A percentile compares a stretch with the other conserved stretches of the same genome.
These are phyloP conservation scores for Trichoderma oligosporum DNA, from an alignment of 2,329 filamentous ascomycete genomes.

Conservation along the genomic window DNA sequence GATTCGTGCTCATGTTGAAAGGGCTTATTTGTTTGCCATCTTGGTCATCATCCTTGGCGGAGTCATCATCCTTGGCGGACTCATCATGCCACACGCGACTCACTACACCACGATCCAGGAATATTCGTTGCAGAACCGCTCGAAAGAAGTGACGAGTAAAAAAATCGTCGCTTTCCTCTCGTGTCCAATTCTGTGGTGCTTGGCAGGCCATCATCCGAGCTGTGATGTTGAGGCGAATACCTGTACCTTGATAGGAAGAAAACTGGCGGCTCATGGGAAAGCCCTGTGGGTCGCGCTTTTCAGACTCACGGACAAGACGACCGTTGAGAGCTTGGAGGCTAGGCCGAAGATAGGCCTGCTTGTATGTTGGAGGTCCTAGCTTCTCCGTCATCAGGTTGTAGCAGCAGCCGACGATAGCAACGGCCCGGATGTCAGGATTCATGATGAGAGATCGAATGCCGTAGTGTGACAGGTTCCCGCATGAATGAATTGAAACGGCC, in stretches of 20 bases:
- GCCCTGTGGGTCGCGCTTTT: slow-evolving; percentile 78
- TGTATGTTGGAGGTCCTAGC: slow-evolving; percentile 81
- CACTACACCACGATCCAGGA: slow-evolving; percentile 79
- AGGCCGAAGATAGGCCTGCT: slow-evolving; percentile 72
- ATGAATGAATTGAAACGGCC: slow-evolving; percentile 94
- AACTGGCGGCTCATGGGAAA: slow-evolving; percentile 86
- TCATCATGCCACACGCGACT: slow-evolving; percentile 48
- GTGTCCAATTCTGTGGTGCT: slow-evolving; percentile 88
- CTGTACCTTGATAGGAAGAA: slow-evolving; percentile 53
- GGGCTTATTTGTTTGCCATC: slow-evolving; percentile 27
- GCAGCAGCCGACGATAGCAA: slow-evolving; percentile 95
- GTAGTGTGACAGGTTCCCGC: slow-evolving; percentile 94
- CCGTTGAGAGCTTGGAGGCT: slow-evolving; percentile 63
- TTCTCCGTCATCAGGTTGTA: slow-evolving; percentile 95
- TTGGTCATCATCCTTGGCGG: no score
- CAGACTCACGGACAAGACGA: slow-evolving; percentile 64
- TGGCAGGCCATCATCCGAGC: slow-evolving; percentile 98
- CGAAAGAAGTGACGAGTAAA: slow-evolving; percentile 93
- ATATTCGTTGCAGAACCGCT: slow-evolving; percentile 85
- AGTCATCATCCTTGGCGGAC: slow-evolving; percentile 25
- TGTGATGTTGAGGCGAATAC: slow-evolving; percentile 87
- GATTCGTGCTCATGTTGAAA: slow-evolving; percentile 61
- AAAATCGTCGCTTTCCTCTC: slow-evolving; percentile 75
- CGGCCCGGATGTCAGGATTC: slow-evolving; percentile 80
- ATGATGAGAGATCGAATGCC: slow-evolving; percentile 80